phyloP scores from a whole-genome alignment of 176 grass and related monocot species.

The maize (Zea mays) region DNA sequence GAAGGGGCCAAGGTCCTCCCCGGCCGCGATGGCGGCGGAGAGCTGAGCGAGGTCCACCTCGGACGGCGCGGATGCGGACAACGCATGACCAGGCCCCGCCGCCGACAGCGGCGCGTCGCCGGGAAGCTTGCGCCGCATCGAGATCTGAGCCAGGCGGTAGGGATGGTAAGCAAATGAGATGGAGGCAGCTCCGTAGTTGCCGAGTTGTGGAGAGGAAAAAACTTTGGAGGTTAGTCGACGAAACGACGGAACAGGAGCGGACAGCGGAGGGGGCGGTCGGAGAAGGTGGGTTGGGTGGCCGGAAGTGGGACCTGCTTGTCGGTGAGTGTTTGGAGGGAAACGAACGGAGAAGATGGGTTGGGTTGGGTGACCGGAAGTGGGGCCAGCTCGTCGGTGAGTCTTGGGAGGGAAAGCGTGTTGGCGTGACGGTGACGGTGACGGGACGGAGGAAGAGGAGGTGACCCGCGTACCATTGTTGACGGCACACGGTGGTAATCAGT shows the following conservation, averaged over 20 bases:
- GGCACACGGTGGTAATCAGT: too few species aligned
- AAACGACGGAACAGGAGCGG: constrained; percentile 2
- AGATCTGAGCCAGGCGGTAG: constrained; percentile 25
- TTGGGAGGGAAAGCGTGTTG: not conserved
- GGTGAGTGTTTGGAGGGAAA: not conserved
- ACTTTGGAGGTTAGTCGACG: not conserved
- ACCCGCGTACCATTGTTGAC: not conserved
- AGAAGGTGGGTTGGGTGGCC: constrained; percentile 24
- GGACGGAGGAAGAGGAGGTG: not conserved
- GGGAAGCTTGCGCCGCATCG: constrained; percentile 61
- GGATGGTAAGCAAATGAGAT: not conserved
- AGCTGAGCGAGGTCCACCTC: constrained; percentile 62
- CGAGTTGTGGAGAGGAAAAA: constrained; percentile 1
- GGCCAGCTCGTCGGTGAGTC: not conserved
- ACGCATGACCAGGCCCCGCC: not conserved
- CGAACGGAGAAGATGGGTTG: constrained; percentile 4
- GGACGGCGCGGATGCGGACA: constrained; percentile 32
- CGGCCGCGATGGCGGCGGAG: constrained; percentile 65
- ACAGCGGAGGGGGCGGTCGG: not conserved
- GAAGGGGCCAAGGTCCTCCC: constrained; percentile 83
- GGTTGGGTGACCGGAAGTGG: constrained; percentile 4
- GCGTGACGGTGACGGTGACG: not conserved
- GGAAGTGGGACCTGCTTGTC: constrained; percentile 26
- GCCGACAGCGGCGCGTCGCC: constrained; percentile 35
- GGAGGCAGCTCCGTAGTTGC: constrained; percentile 30